Percentiles rank a stretch among this genome's conserved stretches.
Conservation (phyloP, 1,284 basidiomycete genomes). For the Lignosus rhinocerotis region DNA sequence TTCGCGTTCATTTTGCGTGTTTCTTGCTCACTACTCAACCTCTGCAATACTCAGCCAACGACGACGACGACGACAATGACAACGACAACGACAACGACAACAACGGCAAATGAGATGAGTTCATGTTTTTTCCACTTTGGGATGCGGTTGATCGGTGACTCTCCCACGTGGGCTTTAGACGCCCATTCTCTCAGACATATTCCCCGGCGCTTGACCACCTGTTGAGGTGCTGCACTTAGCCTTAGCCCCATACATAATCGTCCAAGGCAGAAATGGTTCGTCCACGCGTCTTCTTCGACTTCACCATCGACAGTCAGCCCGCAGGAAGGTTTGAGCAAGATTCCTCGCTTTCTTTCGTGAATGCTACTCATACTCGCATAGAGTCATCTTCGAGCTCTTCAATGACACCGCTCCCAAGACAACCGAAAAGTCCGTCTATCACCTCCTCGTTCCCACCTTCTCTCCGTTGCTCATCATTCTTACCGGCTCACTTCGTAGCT, state of each 20-base stretch:
- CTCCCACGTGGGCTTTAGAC: not conserved
- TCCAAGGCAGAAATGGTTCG: constrained; percentile 38
- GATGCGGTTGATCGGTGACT: not conserved
- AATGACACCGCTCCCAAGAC: constrained; percentile 78
- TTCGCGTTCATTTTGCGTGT: too few relatives aligned
- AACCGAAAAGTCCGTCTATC: constrained; percentile 73
- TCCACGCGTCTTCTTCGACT: constrained; percentile 72
- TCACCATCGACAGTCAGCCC: constrained; percentile 52
- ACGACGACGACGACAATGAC: not conserved
- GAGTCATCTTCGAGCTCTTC: constrained; percentile 83
- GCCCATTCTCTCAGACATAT: not conserved
- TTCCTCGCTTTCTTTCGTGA: not conserved
- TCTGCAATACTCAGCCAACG: not conserved
- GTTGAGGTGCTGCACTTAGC: too few relatives aligned
- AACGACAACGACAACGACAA: too few relatives aligned
- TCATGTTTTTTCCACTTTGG: not conserved
- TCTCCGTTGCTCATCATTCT: not conserved
- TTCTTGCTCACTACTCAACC: too few relatives aligned
- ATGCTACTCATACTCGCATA: constrained; percentile 27
- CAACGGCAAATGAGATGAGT: too few relatives aligned
- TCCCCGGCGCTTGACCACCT: too few relatives aligned
- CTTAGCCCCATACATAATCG: too few relatives aligned
- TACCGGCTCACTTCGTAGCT: constrained; percentile 48
- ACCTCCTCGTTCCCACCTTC: constrained; percentile 1
- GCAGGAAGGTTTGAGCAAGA: constrained; percentile 53